Evolutionary conservation across 2,329 filamentous ascomycete species (phyloP), one percentile per base, ranked within the genome.

Genomic region (Botrytis galanthina): DNA sequence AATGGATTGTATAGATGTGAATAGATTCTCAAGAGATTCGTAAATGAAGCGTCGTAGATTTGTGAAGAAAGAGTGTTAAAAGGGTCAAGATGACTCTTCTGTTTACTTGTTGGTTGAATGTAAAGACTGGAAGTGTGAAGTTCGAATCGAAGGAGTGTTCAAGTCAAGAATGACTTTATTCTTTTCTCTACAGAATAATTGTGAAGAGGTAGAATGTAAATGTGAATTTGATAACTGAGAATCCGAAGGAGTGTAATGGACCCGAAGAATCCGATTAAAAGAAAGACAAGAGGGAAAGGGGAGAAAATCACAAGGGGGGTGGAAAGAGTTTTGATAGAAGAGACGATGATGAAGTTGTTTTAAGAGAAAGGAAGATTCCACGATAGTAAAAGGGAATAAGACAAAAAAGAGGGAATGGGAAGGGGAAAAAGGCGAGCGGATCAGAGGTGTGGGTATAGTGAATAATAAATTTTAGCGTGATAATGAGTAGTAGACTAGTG

Each of bases 231-330:
- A 76, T 73, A 60, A 57, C 29, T 72, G 70, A 59, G 73, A 75
- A 78, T 77, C 78, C 78, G 77, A 81, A 81, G 75, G 83, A 83
- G 81, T 80, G 80, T 81, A 82, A 80, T 80, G 82, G 82, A 80
- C 81, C 84, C 84, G 85, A 81, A 86, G 86, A 81, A 85, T 72
- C 71, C 71, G 70, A 71, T 71, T 68, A 69, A 68, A 73, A 76
- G 78, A 80, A 79, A 77, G 78, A 79, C 78, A 74, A 75, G 78
- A 78, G 76, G 75, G 78, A 77, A 76, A 74, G 78, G 76, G 79
- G 76, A 80, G 75, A 74, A 73, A 73, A 74, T 73, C 72, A 74
- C 74, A 74, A 76, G 69, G 77, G 74, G 69, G 75, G 51, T 14
- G 14, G 14, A 32, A 29, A 29, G 51, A 51, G n/a, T 66, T 60